Evolutionary conservation across 2,329 filamentous ascomycete genomes (phyloP), one percentile per base, ranked within the genome.

Genomic region (Lachnellula subtilissima): DNA sequence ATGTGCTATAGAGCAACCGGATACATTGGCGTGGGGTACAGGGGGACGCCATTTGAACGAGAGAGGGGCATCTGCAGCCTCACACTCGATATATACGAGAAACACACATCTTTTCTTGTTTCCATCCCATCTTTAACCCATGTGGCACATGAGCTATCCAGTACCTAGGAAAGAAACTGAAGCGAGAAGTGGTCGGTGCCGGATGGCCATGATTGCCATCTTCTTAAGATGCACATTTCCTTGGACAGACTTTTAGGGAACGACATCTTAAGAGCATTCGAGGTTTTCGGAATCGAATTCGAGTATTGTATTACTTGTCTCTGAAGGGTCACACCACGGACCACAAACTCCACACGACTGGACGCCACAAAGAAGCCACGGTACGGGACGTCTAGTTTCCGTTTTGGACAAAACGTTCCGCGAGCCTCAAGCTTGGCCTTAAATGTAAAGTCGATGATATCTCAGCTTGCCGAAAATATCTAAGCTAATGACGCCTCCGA

Each of bases 401-500:
- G 25, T 28, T 28, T 46, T 14, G 11, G 43, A 46, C 17, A 46
- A 22, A 14, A 23, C 43, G 11, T 46, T 23, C 23, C 17, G 43
- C 43, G 23, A 23, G 43, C 4, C 23, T 46, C 43, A 23, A 46
- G 43, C 43, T 23, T 11, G 23, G 43, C 19, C 19, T 17, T 17
- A 46, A 46, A 46, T 22, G 12, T n/a, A 46, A 46, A 46, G 15
- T 46, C 11, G 17, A 42, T 46, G 43, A 46, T 46, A 46, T 46
- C 15, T 46, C 43, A 81, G 65, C 15, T 51, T 39, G 28, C 19
- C 15, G 70, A 84, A 63, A 74, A 82, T 64, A 62, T 73, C 14
- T 50, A 50, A 25, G 57, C 53, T 47, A 58, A 53, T 37, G 59
- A 54, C 48, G 89, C 91, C 69, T 78, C 86, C 37, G 65, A 62